A percentile compares a stretch with the other conserved stretches of the same genome.
These are phyloP conservation scores for Phaeotremella fagi DNA, from an alignment of 768 basidiomycete species.

Conservation along the genomic window DNA sequence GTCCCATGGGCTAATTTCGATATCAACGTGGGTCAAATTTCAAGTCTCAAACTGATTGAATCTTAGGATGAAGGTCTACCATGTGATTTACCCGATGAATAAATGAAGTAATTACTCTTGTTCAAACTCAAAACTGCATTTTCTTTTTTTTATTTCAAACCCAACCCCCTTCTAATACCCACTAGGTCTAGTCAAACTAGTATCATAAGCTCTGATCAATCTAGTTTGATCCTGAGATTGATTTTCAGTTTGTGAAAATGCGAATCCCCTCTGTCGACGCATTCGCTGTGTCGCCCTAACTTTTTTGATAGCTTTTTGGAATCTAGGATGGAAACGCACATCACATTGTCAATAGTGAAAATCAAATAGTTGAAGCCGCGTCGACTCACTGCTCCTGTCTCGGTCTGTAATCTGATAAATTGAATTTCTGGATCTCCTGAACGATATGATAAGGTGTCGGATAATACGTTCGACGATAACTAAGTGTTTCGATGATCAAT, in stretches of 20 bases:
- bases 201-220: slow-evolving; percentile 51
- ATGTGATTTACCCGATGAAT: slow-evolving; percentile 15
- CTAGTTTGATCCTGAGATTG: slow-evolving; percentile 74
- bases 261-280: slow-evolving; percentile 93
- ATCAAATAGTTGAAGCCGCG: no score
- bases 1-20: slow-evolving; percentile 40
- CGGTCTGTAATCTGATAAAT: slow-evolving; percentile 92
- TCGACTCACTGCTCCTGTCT: slow-evolving; percentile 80
- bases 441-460: slow-evolving; percentile 96
- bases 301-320: slow-evolving; percentile 99
- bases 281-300: slow-evolving; percentile 97
- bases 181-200: slow-evolving; percentile 46
- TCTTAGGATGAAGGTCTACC: slow-evolving; percentile 27
- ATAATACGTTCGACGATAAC: slow-evolving; percentile 83
- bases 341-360: no score
- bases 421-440: slow-evolving; percentile 98
- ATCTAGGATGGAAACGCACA: no score
- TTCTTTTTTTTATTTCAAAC: no score
- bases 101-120: no score
- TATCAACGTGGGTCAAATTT: slow-evolving; percentile 38
- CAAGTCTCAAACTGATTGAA: no score
- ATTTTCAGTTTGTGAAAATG: slow-evolving; percentile 95
- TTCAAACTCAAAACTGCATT: no score
- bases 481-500: slow-evolving; percentile 37
- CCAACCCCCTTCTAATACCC: slow-evolving; percentile 29